Evolutionary conservation across 768 basidiomycete species (phyloP).

Genomic region (Scleroderma citrinum): DNA sequence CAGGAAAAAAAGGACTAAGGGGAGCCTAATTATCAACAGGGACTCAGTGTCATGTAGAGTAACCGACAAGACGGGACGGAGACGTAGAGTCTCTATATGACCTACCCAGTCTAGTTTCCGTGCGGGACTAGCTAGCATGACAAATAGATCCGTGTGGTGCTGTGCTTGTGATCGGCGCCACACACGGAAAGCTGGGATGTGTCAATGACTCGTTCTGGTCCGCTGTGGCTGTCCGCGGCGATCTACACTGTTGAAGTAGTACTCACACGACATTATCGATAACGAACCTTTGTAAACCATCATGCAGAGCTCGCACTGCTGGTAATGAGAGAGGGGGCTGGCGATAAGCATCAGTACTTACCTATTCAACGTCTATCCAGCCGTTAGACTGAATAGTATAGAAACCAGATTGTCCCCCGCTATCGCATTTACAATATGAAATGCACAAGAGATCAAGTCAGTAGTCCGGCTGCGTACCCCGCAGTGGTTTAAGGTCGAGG

Average conservation of each 20-base stretch:
- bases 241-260: slow-evolving; percentile 24
- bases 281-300: slow-evolving; percentile 30
- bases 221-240: too few species aligned
- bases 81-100: too few species aligned
- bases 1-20: too few species aligned
- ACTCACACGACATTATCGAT: slow-evolving; percentile 71
- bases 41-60: too few species aligned
- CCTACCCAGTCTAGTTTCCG: too few species aligned
- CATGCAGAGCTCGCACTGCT: slow-evolving; percentile 69
- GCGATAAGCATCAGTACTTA: slow-evolving; percentile 24
- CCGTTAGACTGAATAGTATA: slow-evolving; percentile 55
- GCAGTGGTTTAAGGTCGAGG: too few species aligned
- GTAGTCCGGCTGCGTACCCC: slow-evolving; percentile 54
- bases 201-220: too few species aligned
- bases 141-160: neutral
- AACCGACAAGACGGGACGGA: too few species aligned
- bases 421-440: slow-evolving; percentile 45
- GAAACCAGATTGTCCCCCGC: slow-evolving; percentile 53
- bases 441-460: slow-evolving; percentile 67
- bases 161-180: too few species aligned
- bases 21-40: too few species aligned
- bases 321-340: neutral
- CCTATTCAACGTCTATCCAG: slow-evolving; percentile 73
- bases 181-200: too few species aligned
- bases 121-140: too few species aligned